Evolutionary conservation across 2,329 filamentous ascomycete species (phyloP).

Genomic region (Sclerotinia borealis): DNA sequence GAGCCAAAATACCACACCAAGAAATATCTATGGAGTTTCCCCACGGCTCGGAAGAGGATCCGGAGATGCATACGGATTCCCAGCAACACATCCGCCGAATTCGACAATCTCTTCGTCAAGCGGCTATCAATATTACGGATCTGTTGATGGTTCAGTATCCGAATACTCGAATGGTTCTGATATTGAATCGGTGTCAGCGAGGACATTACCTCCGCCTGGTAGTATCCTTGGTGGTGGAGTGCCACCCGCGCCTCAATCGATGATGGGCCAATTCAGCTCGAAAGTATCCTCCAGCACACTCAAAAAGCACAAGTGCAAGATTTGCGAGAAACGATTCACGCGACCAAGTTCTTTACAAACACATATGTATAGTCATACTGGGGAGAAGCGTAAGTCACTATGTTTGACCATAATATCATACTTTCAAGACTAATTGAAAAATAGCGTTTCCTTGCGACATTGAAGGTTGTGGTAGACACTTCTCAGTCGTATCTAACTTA

Average conservation of each 20-base stretch:
- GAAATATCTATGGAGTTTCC: slow-evolving; percentile 76
- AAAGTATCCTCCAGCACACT: slow-evolving; percentile 93
- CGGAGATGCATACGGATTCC: slow-evolving; percentile 85
- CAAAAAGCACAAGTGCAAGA: slow-evolving; percentile 99
- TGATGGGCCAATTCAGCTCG: slow-evolving; percentile 98
- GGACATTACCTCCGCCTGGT: slow-evolving; percentile 76
- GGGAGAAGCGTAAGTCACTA: slow-evolving; percentile 79
- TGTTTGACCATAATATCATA: neutral
- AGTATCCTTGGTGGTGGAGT: slow-evolving; percentile 55
- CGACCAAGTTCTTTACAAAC: slow-evolving; percentile 91
- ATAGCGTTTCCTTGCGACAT: slow-evolving; percentile 90
- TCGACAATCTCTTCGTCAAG: slow-evolving; percentile 86
- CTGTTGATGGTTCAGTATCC: slow-evolving; percentile 76
- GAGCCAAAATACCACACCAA: slow-evolving; percentile 89
- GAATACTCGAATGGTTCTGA: slow-evolving; percentile 93
- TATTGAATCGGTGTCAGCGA: slow-evolving; percentile 71
- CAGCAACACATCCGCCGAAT: slow-evolving; percentile 73
- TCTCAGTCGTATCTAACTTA: slow-evolving; percentile 94
- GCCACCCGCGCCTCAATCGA: slow-evolving; percentile 83
- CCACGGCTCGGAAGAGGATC: slow-evolving; percentile 60
- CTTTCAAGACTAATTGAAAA: slow-evolving; percentile 8
- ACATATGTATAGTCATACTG: slow-evolving; percentile 97
- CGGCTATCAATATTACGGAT: slow-evolving; percentile 76
- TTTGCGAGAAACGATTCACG: slow-evolving; percentile 96
- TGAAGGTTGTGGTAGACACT: slow-evolving; percentile 89